Evolutionary conservation across 1,284 basidiomycete genomes (phyloP).

Genomic region (Papiliotrema terrestris): DNA sequence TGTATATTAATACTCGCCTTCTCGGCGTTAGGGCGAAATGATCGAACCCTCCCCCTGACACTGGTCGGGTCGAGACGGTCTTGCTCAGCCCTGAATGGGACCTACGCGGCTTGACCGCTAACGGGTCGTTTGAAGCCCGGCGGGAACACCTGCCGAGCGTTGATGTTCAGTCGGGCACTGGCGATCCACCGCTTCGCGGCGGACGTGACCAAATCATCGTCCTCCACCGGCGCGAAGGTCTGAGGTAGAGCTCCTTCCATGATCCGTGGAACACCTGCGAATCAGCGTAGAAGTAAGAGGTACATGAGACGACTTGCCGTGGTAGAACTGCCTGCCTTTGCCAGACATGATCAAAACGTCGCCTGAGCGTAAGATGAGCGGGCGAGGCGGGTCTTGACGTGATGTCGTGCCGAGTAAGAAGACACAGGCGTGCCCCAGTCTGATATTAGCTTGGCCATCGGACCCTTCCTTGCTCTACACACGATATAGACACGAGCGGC

Average conservation of each 20-base stretch:
- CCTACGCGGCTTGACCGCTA: too few relatives aligned
- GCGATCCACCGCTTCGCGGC: conserved; percentile 58
- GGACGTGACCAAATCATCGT: conserved; percentile 33
- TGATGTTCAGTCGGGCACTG: conserved; percentile 67
- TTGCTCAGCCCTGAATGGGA: too few relatives aligned
- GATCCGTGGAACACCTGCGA: conserved; percentile 76
- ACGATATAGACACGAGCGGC: conserved; percentile 88
- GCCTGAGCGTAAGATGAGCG: conserved; percentile 78
- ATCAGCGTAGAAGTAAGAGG: conserved; percentile 2
- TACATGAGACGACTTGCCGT: conserved; percentile 56
- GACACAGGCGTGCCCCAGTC: conserved; percentile 77
- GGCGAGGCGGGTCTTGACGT: conserved; percentile 67
- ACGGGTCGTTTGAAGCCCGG: conserved; percentile 29
- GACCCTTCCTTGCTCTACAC: conserved; percentile 32
- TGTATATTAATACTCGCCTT: too few relatives aligned
- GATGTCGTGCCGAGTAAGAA: conserved; percentile 83
- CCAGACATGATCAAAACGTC: conserved; percentile 92
- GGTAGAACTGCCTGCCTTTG: conserved; percentile 73
- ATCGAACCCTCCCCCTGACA: too few relatives aligned
- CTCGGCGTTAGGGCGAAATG: too few relatives aligned
- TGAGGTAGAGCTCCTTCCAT: conserved; percentile 70
- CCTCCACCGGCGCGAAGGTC: conserved; percentile 52
- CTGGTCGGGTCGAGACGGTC: too few relatives aligned
- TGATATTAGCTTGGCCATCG: conserved; percentile 36
- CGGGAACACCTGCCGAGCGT: conserved; percentile 71